These are phyloP conservation scores for Wickerhamomyces chaumierensis DNA, from an alignment of 805 yeast species.

Conservation along the genomic window DNA sequence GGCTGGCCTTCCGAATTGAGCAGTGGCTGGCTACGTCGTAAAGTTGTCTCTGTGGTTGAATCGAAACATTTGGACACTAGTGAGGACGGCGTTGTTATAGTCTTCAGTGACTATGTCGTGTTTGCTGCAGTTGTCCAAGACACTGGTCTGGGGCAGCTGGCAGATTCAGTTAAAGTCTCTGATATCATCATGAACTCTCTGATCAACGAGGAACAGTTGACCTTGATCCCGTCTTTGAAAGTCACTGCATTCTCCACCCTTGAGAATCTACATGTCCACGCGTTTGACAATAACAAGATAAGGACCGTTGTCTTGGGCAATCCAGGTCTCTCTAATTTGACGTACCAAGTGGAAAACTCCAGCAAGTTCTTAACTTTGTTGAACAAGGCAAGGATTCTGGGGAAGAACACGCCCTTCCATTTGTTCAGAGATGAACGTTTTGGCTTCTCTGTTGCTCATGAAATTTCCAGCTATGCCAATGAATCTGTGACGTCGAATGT, in stretches of 20 bases:
- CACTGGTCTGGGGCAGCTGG: conserved; percentile 11
- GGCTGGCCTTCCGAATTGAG: conserved; percentile 85
- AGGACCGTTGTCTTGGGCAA: conserved; percentile 21
- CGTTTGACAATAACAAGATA: conserved; percentile 21
- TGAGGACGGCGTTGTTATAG: conserved; percentile 45
- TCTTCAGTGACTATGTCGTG: conserved; percentile 73
- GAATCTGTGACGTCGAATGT: conserved; percentile 56
- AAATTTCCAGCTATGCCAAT: conserved; percentile 31
- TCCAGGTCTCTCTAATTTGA: too few species aligned
- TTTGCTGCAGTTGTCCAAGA: conserved; percentile 39
- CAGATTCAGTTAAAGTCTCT: conserved; percentile 35
- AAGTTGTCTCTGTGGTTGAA: conserved; percentile 71
- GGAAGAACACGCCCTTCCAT: conserved; percentile 80
- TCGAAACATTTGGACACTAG: conserved; percentile 24
- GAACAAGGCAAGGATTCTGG: conserved; percentile 60
- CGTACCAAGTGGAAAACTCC: conserved; percentile 18
- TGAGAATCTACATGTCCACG: conserved; percentile 39
- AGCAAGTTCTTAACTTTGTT: conserved; percentile 41
- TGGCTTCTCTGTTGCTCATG: conserved; percentile 64
- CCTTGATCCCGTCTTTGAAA: conserved; percentile 51
- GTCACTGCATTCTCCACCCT: conserved; percentile 64
- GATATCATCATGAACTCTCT: conserved; percentile 86
- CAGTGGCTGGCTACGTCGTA: conserved; percentile 78
- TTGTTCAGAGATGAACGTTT: conserved; percentile 44
- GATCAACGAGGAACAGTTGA: conserved; percentile 74